Conservation (phyloP, 495 filamentous ascomycete genomes). For the Penicillium atrosanguineum region DNA sequence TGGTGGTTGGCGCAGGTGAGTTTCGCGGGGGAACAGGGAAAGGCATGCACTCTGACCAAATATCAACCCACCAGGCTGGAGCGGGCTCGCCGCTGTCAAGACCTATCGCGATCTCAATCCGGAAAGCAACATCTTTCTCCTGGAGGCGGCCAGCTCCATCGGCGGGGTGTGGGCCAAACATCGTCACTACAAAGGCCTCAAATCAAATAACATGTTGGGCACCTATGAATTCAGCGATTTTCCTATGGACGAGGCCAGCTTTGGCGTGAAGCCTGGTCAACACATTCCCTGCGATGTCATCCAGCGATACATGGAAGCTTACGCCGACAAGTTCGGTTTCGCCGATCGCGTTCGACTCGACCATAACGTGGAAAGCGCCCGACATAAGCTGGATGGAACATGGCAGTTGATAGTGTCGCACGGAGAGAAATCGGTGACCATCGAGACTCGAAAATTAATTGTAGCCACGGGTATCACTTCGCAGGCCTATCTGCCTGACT, state of each 20-base stretch:
- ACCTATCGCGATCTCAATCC: slow-evolving; percentile 59
- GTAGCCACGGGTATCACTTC: slow-evolving; percentile 70
- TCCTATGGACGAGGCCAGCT: slow-evolving; percentile 61
- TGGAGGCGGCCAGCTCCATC: slow-evolving; percentile 55
- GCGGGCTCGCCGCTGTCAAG: slow-evolving; percentile 59
- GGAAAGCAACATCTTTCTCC: slow-evolving; percentile 42
- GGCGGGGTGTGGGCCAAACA: slow-evolving; percentile 71
- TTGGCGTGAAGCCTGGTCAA: slow-evolving; percentile 57
- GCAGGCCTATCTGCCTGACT: slow-evolving; percentile 51
- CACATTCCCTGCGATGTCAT: slow-evolving; percentile 69
- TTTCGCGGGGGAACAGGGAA: not conserved
- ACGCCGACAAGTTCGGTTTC: slow-evolving; percentile 59
- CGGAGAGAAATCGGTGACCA: slow-evolving; percentile 9
- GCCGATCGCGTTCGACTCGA: slow-evolving; percentile 50
- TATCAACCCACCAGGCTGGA: slow-evolving; percentile 42
- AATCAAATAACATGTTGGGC: slow-evolving; percentile 61
- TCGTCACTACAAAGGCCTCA: slow-evolving; percentile 64
- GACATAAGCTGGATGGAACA: slow-evolving; percentile 37
- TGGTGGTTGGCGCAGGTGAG: slow-evolving; percentile 48
- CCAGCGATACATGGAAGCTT: slow-evolving; percentile 63
- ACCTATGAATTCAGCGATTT: slow-evolving; percentile 72
- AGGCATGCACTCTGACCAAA: not conserved
- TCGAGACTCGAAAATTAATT: slow-evolving; percentile 59
- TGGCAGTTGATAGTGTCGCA: slow-evolving; percentile 40
- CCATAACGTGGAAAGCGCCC: slow-evolving; percentile 50